Evolutionary conservation across 768 basidiomycete genomes (phyloP).

Genomic region (Rhizopogon sp.): DNA sequence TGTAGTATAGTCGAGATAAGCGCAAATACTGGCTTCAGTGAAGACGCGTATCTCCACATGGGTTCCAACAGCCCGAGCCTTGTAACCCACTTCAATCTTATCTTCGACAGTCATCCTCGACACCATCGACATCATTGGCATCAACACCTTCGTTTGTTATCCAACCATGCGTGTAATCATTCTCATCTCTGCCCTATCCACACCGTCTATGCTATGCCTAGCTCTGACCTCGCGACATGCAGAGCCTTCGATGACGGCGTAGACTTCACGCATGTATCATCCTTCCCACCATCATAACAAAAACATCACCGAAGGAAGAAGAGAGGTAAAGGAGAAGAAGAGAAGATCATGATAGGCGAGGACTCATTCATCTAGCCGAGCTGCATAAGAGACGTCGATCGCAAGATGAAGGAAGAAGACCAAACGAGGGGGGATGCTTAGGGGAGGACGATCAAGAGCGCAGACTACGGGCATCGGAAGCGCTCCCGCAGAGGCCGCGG

Average conservation of each 20-base stretch:
- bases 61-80: not conserved
- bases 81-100: not conserved
- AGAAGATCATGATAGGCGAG: not conserved
- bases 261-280: constrained; percentile 19
- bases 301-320: constrained; percentile 6
- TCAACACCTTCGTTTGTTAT: not conserved
- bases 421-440: not conserved
- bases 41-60: too few species aligned
- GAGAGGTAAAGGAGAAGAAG: not conserved
- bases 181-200: constrained; percentile 20
- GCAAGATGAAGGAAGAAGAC: not conserved
- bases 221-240: constrained; percentile 16
- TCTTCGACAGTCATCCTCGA: not conserved
- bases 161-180: constrained; percentile 19
- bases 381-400: not conserved
- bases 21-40: too few species aligned
- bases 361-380: not conserved
- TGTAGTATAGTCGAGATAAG: too few species aligned
- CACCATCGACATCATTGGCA: not conserved
- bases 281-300: constrained; percentile 27
- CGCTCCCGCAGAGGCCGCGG: not conserved
- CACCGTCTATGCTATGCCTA: constrained; percentile 17
- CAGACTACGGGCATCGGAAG: constrained; percentile 21
- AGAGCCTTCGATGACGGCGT: constrained; percentile 11
- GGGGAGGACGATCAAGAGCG: constrained; percentile 17